phyloP scores from a whole-genome alignment of 139 green algal species.

The Auxenochlorella protothecoides region DNA sequence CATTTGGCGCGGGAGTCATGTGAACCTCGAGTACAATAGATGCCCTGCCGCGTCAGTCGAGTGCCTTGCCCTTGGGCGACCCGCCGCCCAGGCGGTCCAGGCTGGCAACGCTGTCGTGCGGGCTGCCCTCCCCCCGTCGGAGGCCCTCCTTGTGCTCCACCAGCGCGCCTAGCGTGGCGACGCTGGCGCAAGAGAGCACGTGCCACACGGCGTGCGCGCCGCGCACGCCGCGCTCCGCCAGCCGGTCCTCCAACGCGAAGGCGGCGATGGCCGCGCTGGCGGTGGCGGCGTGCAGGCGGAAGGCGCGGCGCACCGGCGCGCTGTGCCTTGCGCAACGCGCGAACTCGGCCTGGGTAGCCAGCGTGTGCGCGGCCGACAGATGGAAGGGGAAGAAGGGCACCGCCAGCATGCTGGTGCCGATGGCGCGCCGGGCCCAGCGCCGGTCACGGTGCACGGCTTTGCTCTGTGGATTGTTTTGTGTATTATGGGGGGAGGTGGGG shows the following conservation, averaged over 20 bases:
- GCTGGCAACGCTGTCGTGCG: not conserved
- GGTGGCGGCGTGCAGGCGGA: slow-evolving; percentile 38
- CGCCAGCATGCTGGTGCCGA: slow-evolving; percentile 25
- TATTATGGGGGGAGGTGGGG: too few species aligned
- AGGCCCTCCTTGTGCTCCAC: slow-evolving; percentile 40
- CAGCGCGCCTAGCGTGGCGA: slow-evolving; percentile 32
- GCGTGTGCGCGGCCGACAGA: slow-evolving; percentile 16
- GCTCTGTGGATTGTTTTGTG: not conserved
- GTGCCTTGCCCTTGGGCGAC: not conserved
- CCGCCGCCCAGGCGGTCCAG: not conserved
- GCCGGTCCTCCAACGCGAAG: slow-evolving; percentile 42
- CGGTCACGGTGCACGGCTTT: slow-evolving; percentile 33
- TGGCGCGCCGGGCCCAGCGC: slow-evolving; percentile 1
- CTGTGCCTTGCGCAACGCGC: not conserved
- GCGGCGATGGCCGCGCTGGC: slow-evolving; percentile 27
- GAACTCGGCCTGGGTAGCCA: slow-evolving; percentile 40
- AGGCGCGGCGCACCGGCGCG: slow-evolving; percentile 18
- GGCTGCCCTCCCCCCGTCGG: not conserved
- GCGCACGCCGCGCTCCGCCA: not conserved
- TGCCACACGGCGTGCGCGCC: slow-evolving; percentile 46
- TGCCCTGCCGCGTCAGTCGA: too few species aligned
- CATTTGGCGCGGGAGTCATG: too few species aligned
- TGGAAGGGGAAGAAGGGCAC: slow-evolving; percentile 59
- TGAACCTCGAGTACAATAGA: too few species aligned
- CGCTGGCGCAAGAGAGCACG: slow-evolving; percentile 22